Evolutionary conservation across 345 rosid species (phyloP).

Genomic region (Syzygium jambos): DNA sequence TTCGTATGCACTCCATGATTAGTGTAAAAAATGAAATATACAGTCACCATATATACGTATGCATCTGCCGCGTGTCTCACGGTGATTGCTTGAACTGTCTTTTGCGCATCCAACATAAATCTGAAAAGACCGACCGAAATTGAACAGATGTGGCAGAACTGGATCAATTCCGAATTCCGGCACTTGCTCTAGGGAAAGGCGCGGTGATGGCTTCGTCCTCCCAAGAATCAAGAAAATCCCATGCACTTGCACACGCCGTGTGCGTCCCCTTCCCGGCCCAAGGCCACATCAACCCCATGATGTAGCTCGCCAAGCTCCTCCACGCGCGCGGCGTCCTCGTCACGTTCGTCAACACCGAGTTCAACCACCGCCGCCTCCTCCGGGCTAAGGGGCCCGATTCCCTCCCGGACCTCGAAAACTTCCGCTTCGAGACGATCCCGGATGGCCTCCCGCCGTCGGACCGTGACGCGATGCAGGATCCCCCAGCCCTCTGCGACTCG

Average conservation of each 20-base stretch:
- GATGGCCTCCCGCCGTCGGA: slow-evolving; percentile 16
- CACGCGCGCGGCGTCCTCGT: slow-evolving; percentile 19
- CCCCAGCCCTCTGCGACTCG: slow-evolving; percentile 1
- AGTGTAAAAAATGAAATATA: background rate
- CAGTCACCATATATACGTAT: background rate
- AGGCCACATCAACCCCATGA: slow-evolving; percentile 27
- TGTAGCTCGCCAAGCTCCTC: slow-evolving; percentile 31
- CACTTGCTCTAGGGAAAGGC: background rate
- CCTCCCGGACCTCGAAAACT: background rate
- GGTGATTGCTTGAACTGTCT: background rate
- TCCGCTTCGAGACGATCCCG: slow-evolving; percentile 12
- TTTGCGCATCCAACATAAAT: background rate
- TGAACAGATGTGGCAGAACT: background rate
- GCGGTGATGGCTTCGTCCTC: background rate
- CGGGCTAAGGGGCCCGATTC: slow-evolving; percentile 5
- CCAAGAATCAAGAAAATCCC: background rate
- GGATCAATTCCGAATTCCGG: background rate
- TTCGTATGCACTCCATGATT: background rate
- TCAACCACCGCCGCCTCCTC: slow-evolving; percentile 9
- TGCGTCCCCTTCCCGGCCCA: slow-evolving; percentile 28
- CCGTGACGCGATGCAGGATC: background rate
- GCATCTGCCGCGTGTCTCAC: background rate
- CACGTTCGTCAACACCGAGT: slow-evolving; percentile 26
- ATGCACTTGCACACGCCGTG: slow-evolving; percentile 5
- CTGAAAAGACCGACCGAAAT: background rate